phyloP scores from a whole-genome alignment of 331 rosid species.

The Quercus lobata region DNA sequence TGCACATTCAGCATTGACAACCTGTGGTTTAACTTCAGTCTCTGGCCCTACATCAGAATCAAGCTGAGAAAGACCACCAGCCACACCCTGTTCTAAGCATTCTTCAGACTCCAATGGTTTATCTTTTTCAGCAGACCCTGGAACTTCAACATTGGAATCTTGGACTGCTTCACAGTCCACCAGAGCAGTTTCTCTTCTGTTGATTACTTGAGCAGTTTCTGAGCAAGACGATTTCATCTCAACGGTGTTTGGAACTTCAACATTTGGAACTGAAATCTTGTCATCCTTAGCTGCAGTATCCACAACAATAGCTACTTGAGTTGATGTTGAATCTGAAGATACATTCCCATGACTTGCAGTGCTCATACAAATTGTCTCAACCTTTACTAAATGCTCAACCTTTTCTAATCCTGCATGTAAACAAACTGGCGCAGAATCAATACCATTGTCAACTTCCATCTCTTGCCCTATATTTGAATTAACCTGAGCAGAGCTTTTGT shows the following conservation, averaged over 20 bases:
- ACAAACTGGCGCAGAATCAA: slow-evolving; percentile 9
- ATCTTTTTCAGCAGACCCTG: slow-evolving; percentile 5
- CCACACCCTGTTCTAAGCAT: slow-evolving; percentile 4
- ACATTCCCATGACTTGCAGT: not conserved
- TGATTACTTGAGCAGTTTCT: not conserved
- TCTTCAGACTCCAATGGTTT: slow-evolving; percentile 6
- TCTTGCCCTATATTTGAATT: slow-evolving; percentile 34
- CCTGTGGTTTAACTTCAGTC: slow-evolving; percentile 12
- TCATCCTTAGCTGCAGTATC: not conserved
- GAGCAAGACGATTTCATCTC: not conserved
- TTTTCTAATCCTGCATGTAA: not conserved
- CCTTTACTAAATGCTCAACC: not conserved
- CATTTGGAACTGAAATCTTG: not conserved
- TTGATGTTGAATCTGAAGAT: not conserved
- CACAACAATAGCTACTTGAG: not conserved
- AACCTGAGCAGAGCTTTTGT: slow-evolving; percentile 19
- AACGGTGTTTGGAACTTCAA: not conserved
- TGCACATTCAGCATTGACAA: slow-evolving; percentile 16
- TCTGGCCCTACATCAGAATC: slow-evolving; percentile 7
- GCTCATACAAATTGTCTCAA: not conserved
- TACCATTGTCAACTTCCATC: slow-evolving; percentile 30
- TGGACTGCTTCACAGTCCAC: not conserved
- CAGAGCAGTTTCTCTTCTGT: not conserved
- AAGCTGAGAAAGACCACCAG: slow-evolving; percentile 15
- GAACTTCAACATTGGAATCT: slow-evolving; percentile 7